Evolutionary conservation across 257 asterid species (phyloP).

Genomic region (Solanum lycopersicoides): DNA sequence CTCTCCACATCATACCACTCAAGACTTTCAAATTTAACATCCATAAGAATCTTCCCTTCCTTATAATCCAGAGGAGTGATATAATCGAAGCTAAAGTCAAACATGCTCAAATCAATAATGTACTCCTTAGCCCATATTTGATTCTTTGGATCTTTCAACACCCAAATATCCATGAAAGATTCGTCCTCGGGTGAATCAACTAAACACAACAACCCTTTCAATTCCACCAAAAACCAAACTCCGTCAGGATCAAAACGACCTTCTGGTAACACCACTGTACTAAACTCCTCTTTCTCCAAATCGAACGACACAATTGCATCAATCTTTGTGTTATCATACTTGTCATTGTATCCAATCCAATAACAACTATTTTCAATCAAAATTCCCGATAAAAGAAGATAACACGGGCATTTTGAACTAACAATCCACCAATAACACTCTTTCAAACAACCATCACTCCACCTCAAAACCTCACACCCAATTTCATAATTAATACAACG

Average conservation of each 20-base stretch:
- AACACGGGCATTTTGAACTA: background rate
- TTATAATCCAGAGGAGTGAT: background rate
- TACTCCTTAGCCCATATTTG: background rate
- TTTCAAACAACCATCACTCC: background rate
- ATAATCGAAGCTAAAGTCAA: background rate
- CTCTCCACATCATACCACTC: background rate
- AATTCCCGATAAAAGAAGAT: background rate
- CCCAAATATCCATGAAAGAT: background rate
- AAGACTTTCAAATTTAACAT: background rate
- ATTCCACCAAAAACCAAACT: background rate
- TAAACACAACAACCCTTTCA: background rate
- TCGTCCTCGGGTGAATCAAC: background rate
- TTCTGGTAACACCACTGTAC: background rate
- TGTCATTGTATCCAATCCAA: background rate
- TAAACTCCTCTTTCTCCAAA: background rate
- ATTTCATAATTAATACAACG: background rate
- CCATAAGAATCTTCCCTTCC: background rate
- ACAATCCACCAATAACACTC: background rate
- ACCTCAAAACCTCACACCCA: background rate
- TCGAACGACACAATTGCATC: background rate
- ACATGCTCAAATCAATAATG: background rate
- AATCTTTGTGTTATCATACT: background rate
- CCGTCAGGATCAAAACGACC: background rate
- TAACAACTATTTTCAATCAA: background rate
- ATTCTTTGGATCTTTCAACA: background rate